Conservation (phyloP, 179 eudicot species). For the Heliamphora ciliata region DNA sequence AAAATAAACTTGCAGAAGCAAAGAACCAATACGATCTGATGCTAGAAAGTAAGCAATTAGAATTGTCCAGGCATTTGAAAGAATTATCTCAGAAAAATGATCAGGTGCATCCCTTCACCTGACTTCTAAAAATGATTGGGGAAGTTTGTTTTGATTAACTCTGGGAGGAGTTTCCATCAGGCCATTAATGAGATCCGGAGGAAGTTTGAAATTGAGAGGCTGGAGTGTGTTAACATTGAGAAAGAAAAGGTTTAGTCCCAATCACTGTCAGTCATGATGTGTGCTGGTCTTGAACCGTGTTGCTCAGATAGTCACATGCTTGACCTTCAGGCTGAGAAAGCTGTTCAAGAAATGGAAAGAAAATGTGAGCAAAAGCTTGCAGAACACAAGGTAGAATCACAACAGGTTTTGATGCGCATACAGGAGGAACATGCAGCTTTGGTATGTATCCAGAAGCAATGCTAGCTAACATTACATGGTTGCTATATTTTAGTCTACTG, state of each 20-base stretch:
- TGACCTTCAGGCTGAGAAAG: slow-evolving; percentile 58
- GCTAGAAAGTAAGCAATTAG: slow-evolving; percentile 79
- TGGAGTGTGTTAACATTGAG: slow-evolving; percentile 58
- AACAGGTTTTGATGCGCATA: slow-evolving; percentile 34
- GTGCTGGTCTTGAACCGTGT: not conserved
- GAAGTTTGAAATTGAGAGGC: slow-evolving; percentile 79
- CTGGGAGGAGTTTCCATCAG: slow-evolving; percentile 32
- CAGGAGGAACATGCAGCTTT: slow-evolving; percentile 69
- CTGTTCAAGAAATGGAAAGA: slow-evolving; percentile 55
- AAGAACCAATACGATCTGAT: slow-evolving; percentile 73
- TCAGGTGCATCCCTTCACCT: slow-evolving; percentile 42
- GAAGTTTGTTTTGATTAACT: slow-evolving; percentile 19
- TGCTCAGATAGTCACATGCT: slow-evolving; percentile 11
- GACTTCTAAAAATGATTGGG: not conserved
- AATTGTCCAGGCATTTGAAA: slow-evolving; percentile 82
- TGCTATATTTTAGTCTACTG: not conserved
- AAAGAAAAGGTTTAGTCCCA: slow-evolving; percentile 67
- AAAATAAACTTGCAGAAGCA: slow-evolving; percentile 67
- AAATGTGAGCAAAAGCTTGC: slow-evolving; percentile 49
- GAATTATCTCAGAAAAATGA: slow-evolving; percentile 91
- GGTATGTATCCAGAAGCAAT: slow-evolving; percentile 39
- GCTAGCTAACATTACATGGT: not conserved
- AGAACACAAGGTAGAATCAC: slow-evolving; percentile 62
- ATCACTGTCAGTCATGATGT: slow-evolving; percentile 6
- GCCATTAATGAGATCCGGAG: slow-evolving; percentile 86